Base-by-base conservation (phyloP, 140 eudicot genomes). In the Oenanthe javanica region DNA sequence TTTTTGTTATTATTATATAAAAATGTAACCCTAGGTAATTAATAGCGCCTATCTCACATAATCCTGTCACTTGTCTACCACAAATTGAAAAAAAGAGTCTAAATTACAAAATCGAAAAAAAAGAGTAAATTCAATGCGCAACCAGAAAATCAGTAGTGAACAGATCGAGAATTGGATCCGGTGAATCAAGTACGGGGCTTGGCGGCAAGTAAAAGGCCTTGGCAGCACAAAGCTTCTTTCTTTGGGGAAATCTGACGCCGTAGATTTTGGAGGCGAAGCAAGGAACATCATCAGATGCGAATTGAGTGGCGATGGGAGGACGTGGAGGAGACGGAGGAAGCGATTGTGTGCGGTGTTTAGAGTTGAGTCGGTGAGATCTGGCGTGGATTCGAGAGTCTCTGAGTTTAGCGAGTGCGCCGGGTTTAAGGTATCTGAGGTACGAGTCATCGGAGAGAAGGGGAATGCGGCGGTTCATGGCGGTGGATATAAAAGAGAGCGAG, bases 391-490 rank as follows among this genome's bases (percentile, higher is more conserved):
- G 85, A 1, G 88, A 76, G 85, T 89, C 91, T 0, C 91, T 83
- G 66, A 89, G 93, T 80, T 89, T 77, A n/a, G 93, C 93, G 5
- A 89, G 89, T 3, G 93, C 91, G 31, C 93, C 93, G 42, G 93
- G 93, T 79, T 89, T 89, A 23, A 89, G 84, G 81, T 83, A 89
- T 9, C 87, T 89, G 79, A 89, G 89, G 67, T 85, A 87, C 64
- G 86, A 79, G 2, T 80, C 81, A 1, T 84, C 72, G 0, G 85
- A 78, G 4, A 36, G 38, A 49, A 86, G 67, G 76, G 83, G 71
- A 2, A 86, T 49, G 13, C 86, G 87, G 84, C 86, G 85, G 86
- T 85, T 85, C 80, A 64, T 85, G 78, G 84, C 21, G 77, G 81
- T 8, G 23, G 48, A 36, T 2, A 12, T 23, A 19, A 11, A 7